These are phyloP conservation scores for Prunus yedoensis DNA, from an alignment of 331 rosid genomes.

Conservation along the genomic window DNA sequence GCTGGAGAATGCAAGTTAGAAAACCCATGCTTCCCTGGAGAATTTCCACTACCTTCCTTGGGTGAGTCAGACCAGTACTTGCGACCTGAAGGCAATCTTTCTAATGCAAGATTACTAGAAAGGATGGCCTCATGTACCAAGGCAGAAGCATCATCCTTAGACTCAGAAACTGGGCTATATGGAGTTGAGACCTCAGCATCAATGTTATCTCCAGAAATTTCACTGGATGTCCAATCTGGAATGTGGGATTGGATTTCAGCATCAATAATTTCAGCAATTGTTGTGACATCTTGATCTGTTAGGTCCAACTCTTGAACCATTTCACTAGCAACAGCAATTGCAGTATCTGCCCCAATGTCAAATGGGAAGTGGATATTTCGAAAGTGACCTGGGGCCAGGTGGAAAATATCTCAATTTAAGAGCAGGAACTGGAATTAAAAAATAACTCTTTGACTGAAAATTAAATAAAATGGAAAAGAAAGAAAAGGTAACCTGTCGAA, in stretches of 20 bases:
- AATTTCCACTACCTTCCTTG: constrained; percentile 48
- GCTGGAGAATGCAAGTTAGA: constrained; percentile 41
- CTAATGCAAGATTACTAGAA: constrained; percentile 57
- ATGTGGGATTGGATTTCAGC: constrained; percentile 60
- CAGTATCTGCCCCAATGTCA: constrained; percentile 79
- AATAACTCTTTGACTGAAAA: not conserved
- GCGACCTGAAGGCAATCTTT: constrained; percentile 82
- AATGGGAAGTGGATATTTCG: constrained; percentile 96
- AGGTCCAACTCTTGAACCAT: constrained; percentile 94
- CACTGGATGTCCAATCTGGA: constrained; percentile 58
- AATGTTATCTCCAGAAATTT: constrained; percentile 27
- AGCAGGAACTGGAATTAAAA: not conserved
- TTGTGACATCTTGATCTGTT: constrained; percentile 84
- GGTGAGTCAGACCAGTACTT: constrained; percentile 94
- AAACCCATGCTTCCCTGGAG: constrained; percentile 44
- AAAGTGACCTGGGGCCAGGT: constrained; percentile 52
- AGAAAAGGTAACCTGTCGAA: constrained; percentile 53
- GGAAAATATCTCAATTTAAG: constrained; percentile 21
- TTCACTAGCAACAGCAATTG: constrained; percentile 90
- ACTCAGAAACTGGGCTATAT: constrained; percentile 36
- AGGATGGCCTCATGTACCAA: constrained; percentile 23
- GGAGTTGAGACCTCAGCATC: constrained; percentile 38
- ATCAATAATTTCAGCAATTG: constrained; percentile 79
- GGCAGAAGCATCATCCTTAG: constrained; percentile 42
- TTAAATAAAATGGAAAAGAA: not conserved